Base-by-base conservation (phyloP, 768 basidiomycete genomes). In the Cubamyces sp. region DNA sequence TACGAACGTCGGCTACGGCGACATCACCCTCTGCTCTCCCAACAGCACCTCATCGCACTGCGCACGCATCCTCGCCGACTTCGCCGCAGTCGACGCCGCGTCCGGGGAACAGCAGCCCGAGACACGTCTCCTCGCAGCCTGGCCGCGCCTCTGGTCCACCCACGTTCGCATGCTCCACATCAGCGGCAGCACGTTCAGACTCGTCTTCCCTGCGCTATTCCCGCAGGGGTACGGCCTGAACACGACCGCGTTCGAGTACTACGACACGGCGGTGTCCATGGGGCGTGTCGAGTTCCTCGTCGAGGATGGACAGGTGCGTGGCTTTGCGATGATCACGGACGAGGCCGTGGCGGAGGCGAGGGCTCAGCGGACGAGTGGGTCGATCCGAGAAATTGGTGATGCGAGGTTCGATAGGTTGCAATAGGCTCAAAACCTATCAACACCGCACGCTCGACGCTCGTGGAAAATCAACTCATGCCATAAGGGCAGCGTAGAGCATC, bases 151-250 rank as follows among this genome's bases (percentile, higher is more conserved):
- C 3, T 78, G 73, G 74, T 68, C 72, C 0, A 72, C 75, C 19
- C 79, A 81, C 60, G 21, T 79, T 21, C 75, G 77, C 23, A 26
- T 65, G 18, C 37, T 2, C 48, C 76, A 40, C 57, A 47, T 16
- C 67, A 68, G 55, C 34, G 50, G 11, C 1, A 49, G 65, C n/a
- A 37, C 56, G 11, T 81, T 77, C 56, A 39, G 21, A 1, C 37
- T 73, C 5, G 23, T 57, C 12, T 53, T 69, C 3, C 70, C 74
- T 6, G 60, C 62, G 3, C 66, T 77, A 2, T 79, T 74, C 62
- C 73, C 75, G 0, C 21, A 73, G 0, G 78, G 79, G 5, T 79
- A 75, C 48, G 78, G 80, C 11, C 5, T 0, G 30, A 61, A 61
- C 40, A 54, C 19, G 37, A 65, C 42, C 11, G 54, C 64, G 7